These are phyloP conservation scores for Flaveria bidentis DNA, from an alignment of 129 eudicot species.

Conservation along the genomic window DNA sequence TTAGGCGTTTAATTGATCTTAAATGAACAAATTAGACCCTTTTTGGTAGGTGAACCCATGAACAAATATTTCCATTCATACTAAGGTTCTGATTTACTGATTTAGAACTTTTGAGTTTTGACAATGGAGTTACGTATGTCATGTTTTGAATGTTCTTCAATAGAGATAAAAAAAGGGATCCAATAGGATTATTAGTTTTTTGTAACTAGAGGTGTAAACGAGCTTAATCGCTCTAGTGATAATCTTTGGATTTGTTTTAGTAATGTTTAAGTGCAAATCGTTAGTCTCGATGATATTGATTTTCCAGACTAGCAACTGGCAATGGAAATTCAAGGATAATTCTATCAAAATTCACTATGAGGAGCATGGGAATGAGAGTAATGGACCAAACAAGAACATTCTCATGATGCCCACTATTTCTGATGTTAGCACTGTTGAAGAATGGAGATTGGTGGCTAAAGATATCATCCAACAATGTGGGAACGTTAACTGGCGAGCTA, in stretches of 20 bases:
- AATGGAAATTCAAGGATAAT: constrained; percentile 69
- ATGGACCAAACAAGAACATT: constrained; percentile 57
- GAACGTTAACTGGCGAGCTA: constrained; percentile 59
- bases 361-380: constrained; percentile 50
- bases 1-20: neutral
- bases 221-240: neutral
- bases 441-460: constrained; percentile 85
- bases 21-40: neutral
- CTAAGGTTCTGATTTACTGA: neutral
- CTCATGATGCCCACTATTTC: constrained; percentile 91
- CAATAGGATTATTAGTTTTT: neutral
- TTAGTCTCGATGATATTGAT: neutral
- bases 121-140: neutral
- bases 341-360: constrained; percentile 74
- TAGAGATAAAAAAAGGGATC: neutral
- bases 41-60: neutral
- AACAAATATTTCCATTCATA: neutral
- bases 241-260: constrained; percentile 1
- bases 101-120: neutral
- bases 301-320: constrained; percentile 62
- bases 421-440: constrained; percentile 97
- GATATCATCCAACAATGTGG: constrained; percentile 57
- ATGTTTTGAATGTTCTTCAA: too few species aligned
- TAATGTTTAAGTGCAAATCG: constrained; percentile 1
- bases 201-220: too few species aligned